phyloP scores from a whole-genome alignment of 2,329 filamentous ascomycete species.

The Trichoderma koningii region DNA sequence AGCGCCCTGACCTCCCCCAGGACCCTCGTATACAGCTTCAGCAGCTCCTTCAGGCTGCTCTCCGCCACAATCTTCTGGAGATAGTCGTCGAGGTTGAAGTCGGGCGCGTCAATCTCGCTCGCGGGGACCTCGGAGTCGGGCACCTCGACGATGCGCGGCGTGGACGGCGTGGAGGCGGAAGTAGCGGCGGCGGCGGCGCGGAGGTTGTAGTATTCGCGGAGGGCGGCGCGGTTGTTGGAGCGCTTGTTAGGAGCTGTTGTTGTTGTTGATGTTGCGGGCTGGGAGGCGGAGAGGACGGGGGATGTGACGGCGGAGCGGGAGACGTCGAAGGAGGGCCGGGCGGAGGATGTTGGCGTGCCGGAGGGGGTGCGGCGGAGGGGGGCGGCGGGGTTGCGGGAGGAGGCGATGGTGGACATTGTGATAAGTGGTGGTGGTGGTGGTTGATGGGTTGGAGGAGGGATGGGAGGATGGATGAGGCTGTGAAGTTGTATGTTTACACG shows the following conservation, averaged over 20 bases:
- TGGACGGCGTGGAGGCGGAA: conserved; percentile 38
- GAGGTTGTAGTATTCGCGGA: conserved; percentile 94
- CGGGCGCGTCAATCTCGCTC: conserved; percentile 71
- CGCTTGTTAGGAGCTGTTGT: conserved; percentile 38
- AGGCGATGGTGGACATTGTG: conserved; percentile 65
- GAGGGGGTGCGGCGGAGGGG: conserved; percentile 60
- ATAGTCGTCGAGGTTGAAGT: conserved; percentile 73
- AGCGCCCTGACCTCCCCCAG: conserved; percentile 82
- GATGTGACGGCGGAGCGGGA: conserved; percentile 62
- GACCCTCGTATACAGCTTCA: conserved; percentile 70
- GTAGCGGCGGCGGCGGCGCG: conserved; percentile 43
- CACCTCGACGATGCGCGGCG: conserved; percentile 49
- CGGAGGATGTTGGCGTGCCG: conserved; percentile 69
- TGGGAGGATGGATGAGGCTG: neutral
- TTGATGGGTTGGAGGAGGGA: conserved; percentile 44
- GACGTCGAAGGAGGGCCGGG: conserved; percentile 71
- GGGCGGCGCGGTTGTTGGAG: conserved; percentile 75
- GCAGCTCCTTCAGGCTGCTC: conserved; percentile 66
- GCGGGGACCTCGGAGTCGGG: conserved; percentile 59
- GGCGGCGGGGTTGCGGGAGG: conserved; percentile 61
- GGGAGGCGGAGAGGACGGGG: conserved; percentile 40
- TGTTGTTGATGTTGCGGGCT: conserved; percentile 38
- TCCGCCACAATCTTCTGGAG: conserved; percentile 62
- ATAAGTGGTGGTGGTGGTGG: conserved; percentile 36
- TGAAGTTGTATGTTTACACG: neutral